Evolutionary conservation across 192 early-diverging fungal genomes (phyloP).

Genomic region (Spinellus fusiger): DNA sequence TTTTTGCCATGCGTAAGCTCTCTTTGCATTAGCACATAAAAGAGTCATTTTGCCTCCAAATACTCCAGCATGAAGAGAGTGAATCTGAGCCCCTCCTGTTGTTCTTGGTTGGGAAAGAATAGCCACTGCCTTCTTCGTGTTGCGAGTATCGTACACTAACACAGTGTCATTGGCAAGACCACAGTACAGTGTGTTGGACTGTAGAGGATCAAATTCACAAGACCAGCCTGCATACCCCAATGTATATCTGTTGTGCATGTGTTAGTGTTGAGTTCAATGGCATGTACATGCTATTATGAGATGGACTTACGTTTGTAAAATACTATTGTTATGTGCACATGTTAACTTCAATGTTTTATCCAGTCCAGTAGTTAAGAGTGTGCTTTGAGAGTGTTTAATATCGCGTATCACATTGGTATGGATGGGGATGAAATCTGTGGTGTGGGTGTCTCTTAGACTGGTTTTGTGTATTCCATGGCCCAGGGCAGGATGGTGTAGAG

Average conservation of each 20-base stretch:
- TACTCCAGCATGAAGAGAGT: not conserved
- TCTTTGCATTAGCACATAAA: not conserved
- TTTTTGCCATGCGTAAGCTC: not conserved
- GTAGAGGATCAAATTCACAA: conserved; percentile 4
- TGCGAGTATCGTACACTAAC: conserved; percentile 17
- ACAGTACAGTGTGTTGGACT: conserved; percentile 21
- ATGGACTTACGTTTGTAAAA: conserved; percentile 10
- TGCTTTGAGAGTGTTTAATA: conserved; percentile 4
- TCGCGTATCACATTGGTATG: conserved; percentile 14
- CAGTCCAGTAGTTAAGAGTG: conserved; percentile 6
- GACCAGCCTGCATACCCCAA: conserved; percentile 17
- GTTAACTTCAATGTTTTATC: conserved; percentile 19
- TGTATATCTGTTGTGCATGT: not conserved
- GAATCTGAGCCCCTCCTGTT: not conserved
- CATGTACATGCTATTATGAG: not conserved
- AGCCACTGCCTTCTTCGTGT: conserved; percentile 1
- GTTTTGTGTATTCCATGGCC: conserved; percentile 13
- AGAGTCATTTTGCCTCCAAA: not conserved
- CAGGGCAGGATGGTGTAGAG: not conserved
- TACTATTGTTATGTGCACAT: conserved; percentile 13
- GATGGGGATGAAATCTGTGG: conserved; percentile 7
- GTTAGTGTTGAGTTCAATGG: not conserved
- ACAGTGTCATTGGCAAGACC: conserved; percentile 13
- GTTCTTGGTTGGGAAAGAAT: not conserved
- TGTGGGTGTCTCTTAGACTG: conserved; percentile 1